These are phyloP conservation scores for Nakataea oryzae DNA, from an alignment of 2,329 filamentous ascomycete genomes.

Conservation along the genomic window DNA sequence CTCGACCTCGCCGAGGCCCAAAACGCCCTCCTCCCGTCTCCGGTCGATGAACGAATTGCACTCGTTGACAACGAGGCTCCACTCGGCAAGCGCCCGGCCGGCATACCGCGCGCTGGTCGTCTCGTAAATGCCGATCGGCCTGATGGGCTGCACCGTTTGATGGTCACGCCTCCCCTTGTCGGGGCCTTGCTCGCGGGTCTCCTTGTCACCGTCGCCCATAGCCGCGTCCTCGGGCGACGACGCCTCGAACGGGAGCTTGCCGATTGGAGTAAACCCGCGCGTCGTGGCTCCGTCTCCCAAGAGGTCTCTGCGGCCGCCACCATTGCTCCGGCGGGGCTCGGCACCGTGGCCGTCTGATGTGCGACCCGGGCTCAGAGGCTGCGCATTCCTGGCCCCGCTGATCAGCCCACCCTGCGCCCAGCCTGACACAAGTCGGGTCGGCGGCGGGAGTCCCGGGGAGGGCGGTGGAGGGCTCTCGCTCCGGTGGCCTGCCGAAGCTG, in stretches of 20 bases:
- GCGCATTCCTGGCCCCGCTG: conserved; percentile 40
- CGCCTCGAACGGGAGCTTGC: background rate
- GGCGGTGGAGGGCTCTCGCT: conserved; percentile 27
- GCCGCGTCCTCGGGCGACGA: too few relatives aligned
- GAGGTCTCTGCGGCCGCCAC: background rate
- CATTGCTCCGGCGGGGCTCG: conserved; percentile 4
- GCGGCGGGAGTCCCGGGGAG: conserved; percentile 26
- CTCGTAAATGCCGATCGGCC: conserved; percentile 33
- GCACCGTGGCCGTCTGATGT: conserved; percentile 5
- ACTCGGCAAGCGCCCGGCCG: conserved; percentile 68
- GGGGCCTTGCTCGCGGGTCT: background rate
- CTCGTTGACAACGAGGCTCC: conserved; percentile 64
- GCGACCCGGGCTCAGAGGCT: conserved; percentile 6
- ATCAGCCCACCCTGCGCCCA: conserved; percentile 33
- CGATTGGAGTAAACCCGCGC: background rate
- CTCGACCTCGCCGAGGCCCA: conserved; percentile 56
- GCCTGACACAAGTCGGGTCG: conserved; percentile 38
- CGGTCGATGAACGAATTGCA: conserved; percentile 75
- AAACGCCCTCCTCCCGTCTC: conserved; percentile 62
- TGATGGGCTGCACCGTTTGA: conserved; percentile 27
- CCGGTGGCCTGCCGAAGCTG: conserved; percentile 13
- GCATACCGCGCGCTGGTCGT: conserved; percentile 46
- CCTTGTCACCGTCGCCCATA: background rate
- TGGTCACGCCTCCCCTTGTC: background rate
- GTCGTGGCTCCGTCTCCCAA: background rate